Evolutionary conservation across 148 eudicot species (phyloP), one percentile per base, ranked within the genome.

Genomic region (Vaccinium myrtillus): DNA sequence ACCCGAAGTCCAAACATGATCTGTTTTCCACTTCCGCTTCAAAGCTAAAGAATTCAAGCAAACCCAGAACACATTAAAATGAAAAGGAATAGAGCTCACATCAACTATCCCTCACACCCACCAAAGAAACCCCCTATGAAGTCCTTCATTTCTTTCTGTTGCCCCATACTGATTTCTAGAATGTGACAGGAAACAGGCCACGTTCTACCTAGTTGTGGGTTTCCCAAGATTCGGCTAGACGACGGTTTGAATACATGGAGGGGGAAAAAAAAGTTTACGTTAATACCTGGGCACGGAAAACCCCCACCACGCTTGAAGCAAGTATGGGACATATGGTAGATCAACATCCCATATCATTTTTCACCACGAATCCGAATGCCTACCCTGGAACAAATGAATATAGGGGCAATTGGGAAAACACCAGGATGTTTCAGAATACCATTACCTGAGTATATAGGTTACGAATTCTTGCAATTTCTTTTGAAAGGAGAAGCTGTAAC

Each of bases 311-410:
- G 70, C 98, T 98, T 8, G 98, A 89, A 90, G 99, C 98, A 83
- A 96, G 94, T 87, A 96, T 96, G 71, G 99, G 99, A 74, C 99
- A 98, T 59, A 96, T 96, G 82, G 99, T 96, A 27, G 99, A 96
- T 81, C 99, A 98, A 90, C 99, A 96, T 54, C 99, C 99, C 99
- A 96, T 96, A 89, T 96, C 99, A 85, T 96, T 96, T 91, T 95
- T 92, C 87, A 94, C 99, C 89, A 92, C 36, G 36, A 32, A 32
- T 32, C 36, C 99, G 88, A 96, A 96, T 75, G 93, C 99, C 99
- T 96, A 85, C 79, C 87, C 43, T 85, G 36, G 51, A 71, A 21
- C 58, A 58, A 59, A 84, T 25, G 69, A 39, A 80, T 16, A 79
- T 51, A 49, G 65, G 18, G 27, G 39, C 50, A 21, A 21, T 92